Conservation (phyloP, 345 rosid genomes). For the Durio zibethinus region DNA sequence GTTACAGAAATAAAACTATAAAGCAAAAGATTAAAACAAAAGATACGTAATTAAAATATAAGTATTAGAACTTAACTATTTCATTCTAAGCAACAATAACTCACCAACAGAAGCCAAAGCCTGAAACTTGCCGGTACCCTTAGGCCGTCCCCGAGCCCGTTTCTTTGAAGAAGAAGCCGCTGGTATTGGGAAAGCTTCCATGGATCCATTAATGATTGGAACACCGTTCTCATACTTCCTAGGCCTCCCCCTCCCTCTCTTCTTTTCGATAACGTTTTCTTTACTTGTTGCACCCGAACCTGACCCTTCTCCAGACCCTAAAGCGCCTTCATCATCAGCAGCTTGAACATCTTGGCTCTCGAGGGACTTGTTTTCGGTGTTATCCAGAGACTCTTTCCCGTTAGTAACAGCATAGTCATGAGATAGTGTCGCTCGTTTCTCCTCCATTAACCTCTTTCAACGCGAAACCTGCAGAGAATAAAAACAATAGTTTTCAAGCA, state of each 20-base stretch:
- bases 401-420: not conserved
- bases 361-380: not conserved
- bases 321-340: not conserved
- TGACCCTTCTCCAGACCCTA: not conserved
- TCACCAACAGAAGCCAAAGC: constrained; percentile 25
- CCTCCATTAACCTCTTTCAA: not conserved
- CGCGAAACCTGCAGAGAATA: not conserved
- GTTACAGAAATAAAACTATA: constrained; percentile 1
- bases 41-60: not conserved
- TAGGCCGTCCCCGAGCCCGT: constrained; percentile 1
- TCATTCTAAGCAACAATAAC: not conserved
- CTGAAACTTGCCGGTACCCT: constrained; percentile 2
- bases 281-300: not conserved
- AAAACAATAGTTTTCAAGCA: not conserved
- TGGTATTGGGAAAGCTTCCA: not conserved
- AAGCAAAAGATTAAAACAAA: not conserved
- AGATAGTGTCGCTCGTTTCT: not conserved
- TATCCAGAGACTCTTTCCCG: not conserved
- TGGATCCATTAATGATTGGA: not conserved
- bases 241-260: constrained; percentile 8
- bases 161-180: not conserved
- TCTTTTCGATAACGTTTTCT: not conserved
- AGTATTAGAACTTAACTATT: not conserved
- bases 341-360: not conserved
- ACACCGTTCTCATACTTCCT: not conserved